phyloP scores from a whole-genome alignment of 2,329 filamentous ascomycete species.

The Emmonsiellopsis sp. region DNA sequence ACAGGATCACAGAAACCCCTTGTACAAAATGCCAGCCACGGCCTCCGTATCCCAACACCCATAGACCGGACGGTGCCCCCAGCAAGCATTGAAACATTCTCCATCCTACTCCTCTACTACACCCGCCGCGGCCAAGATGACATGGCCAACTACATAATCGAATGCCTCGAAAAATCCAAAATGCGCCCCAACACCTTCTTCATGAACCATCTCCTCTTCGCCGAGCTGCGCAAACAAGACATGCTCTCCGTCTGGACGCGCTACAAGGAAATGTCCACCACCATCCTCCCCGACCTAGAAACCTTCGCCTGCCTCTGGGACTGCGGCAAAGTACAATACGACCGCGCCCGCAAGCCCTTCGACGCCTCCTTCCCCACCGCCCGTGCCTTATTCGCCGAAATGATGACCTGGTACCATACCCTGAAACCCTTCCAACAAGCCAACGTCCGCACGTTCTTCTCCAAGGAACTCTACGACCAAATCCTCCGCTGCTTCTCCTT shows the following conservation, averaged over 20 bases:
- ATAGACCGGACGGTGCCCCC: constrained; percentile 39
- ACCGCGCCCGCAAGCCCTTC: constrained; percentile 39
- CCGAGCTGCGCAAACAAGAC: constrained; percentile 53
- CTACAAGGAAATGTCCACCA: constrained; percentile 46
- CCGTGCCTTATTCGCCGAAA: constrained; percentile 39
- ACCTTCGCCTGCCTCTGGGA: constrained; percentile 62
- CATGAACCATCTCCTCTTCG: constrained; percentile 68
- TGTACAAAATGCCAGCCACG: constrained; percentile 18
- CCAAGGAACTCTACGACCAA: constrained; percentile 42
- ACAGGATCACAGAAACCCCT: constrained; percentile 19
- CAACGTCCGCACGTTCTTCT: constrained; percentile 29
- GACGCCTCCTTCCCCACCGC: constrained; percentile 36
- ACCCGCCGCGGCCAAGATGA: constrained; percentile 51
- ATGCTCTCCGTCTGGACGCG: constrained; percentile 46
- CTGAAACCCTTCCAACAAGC: constrained; percentile 23
- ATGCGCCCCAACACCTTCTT: constrained; percentile 64
- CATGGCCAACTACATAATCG: constrained; percentile 52
- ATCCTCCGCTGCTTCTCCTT: constrained; percentile 45
- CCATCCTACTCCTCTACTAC: constrained; percentile 64
- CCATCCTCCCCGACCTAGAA: constrained; percentile 54
- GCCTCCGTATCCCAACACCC: constrained; percentile 27
- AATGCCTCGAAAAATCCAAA: constrained; percentile 53
- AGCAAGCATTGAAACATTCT: constrained; percentile 71
- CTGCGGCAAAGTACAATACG: constrained; percentile 40
- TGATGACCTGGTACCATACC: constrained; percentile 38